These are phyloP conservation scores for Penicillium fimorum DNA, from an alignment of 495 filamentous ascomycete genomes.

Conservation along the genomic window DNA sequence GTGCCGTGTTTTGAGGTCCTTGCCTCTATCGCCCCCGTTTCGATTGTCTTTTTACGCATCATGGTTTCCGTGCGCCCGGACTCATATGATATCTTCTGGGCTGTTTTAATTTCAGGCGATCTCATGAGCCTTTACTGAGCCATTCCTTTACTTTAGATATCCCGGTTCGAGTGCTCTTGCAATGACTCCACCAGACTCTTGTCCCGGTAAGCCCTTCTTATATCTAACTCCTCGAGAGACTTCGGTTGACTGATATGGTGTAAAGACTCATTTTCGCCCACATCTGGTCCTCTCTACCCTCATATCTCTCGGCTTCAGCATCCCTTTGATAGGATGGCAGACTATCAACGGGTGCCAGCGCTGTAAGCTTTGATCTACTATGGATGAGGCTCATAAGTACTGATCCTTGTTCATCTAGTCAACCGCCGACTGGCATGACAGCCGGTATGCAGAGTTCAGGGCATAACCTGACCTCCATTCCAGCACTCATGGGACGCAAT, in stretches of 20 bases:
- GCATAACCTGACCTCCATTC: conserved; percentile 26
- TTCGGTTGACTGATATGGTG: conserved; percentile 17
- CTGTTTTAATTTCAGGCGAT: conserved; percentile 7
- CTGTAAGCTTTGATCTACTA: conserved; percentile 35
- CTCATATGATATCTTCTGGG: conserved; percentile 14
- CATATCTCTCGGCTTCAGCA: conserved; percentile 33
- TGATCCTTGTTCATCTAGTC: conserved; percentile 29
- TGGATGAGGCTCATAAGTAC: conserved; percentile 10
- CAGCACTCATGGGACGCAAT: conserved; percentile 34
- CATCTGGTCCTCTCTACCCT: conserved; percentile 39
- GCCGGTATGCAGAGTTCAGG: conserved; percentile 32
- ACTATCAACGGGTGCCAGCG: conserved; percentile 42
- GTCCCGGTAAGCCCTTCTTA: conserved; percentile 39
- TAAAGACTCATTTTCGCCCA: conserved; percentile 43
- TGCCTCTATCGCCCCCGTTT: conserved; percentile 14
- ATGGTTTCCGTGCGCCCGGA: conserved; percentile 17
- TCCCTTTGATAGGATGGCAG: conserved; percentile 43
- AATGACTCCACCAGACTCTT: conserved; percentile 49
- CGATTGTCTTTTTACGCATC: conserved; percentile 17
- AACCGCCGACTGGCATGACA: conserved; percentile 40
- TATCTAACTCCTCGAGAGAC: conserved; percentile 1
- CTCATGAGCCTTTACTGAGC: conserved; percentile 19
- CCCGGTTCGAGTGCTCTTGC: conserved; percentile 41
- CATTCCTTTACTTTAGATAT: conserved; percentile 33
- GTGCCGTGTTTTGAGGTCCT: conserved; percentile 17